Evolutionary conservation across 257 asterid species (phyloP).

Genomic region (Schizonepeta tenuifolia): DNA sequence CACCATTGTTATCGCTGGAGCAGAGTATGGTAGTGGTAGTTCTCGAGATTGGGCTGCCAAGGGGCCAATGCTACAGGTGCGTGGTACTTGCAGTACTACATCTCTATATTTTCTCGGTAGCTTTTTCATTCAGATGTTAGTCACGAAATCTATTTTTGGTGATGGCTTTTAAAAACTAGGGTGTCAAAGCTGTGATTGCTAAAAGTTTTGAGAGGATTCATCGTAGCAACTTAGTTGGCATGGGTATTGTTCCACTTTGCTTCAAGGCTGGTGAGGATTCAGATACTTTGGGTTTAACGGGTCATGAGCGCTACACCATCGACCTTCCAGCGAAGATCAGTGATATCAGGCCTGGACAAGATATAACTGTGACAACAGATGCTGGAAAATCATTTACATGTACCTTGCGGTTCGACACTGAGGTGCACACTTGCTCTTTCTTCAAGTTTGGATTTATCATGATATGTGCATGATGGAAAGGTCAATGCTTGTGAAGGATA

Average conservation of each 20-base stretch:
- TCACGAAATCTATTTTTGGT: neutral
- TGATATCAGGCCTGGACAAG: slow-evolving; percentile 82
- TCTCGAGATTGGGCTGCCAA: slow-evolving; percentile 99
- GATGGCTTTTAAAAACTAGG: slow-evolving; percentile 45
- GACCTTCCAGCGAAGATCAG: slow-evolving; percentile 71
- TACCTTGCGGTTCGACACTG: slow-evolving; percentile 74
- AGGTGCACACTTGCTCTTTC: slow-evolving; percentile 48
- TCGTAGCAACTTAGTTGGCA: slow-evolving; percentile 93
- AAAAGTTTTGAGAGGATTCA: slow-evolving; percentile 95
- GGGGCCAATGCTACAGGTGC: slow-evolving; percentile 93
- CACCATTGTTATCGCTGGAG: slow-evolving; percentile 88
- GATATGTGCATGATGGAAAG: neutral
- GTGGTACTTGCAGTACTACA: slow-evolving; percentile 20
- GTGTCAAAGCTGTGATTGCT: slow-evolving; percentile 95
- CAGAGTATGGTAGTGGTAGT: slow-evolving; percentile 98
- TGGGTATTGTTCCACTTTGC: slow-evolving; percentile 94
- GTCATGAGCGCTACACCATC: slow-evolving; percentile 78
- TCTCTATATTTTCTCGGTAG: neutral
- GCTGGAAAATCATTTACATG: slow-evolving; percentile 75
- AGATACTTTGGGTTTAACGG: slow-evolving; percentile 78
- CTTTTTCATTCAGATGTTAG: neutral
- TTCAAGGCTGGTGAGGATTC: slow-evolving; percentile 89
- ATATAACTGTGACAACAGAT: slow-evolving; percentile 67
- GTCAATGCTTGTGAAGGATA: neutral
- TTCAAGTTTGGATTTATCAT: neutral